Percentiles rank a stretch among this genome's conserved stretches.
Conservation (phyloP, 306 rosid species). For the Spatholobus suberectus region DNA sequence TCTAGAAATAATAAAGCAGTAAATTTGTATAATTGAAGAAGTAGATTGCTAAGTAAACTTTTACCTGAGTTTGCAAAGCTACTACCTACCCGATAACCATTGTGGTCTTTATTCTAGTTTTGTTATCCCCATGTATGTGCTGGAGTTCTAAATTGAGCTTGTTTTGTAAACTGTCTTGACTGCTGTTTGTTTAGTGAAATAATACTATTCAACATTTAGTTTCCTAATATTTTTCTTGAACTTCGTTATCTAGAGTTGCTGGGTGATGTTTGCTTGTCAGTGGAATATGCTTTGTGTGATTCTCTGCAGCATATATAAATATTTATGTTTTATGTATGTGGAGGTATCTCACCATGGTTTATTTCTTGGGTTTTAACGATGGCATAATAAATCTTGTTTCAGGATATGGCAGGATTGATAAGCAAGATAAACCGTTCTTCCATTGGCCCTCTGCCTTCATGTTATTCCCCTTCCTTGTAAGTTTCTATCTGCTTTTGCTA, state of each 20-base stretch:
- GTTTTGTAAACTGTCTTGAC: conserved; percentile 8
- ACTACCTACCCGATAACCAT: background rate
- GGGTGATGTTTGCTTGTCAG: conserved; percentile 6
- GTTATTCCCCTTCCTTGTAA: conserved; percentile 95
- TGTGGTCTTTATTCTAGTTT: background rate
- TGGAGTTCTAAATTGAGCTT: conserved; percentile 21
- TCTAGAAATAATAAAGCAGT: background rate
- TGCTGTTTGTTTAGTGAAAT: conserved; percentile 29
- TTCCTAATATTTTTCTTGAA: conserved; percentile 22
- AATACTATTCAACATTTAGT: background rate
- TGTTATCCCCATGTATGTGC: background rate
- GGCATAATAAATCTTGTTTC: conserved; percentile 45
- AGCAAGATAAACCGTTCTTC: conserved; percentile 99
- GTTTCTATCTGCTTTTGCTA: conserved; percentile 42
- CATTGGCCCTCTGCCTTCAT: conserved; percentile 92
- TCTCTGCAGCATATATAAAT: background rate
- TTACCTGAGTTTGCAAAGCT: background rate
- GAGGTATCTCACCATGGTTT: background rate
- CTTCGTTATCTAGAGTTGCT: background rate
- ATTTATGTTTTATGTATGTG: background rate
- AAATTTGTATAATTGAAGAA: conserved; percentile 15
- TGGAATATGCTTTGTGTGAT: conserved; percentile 30
- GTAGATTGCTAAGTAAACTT: background rate
- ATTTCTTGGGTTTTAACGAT: conserved; percentile 38
- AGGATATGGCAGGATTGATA: conserved; percentile 99